Percentiles rank a stretch among this genome's conserved stretches.
phyloP scores from a whole-genome alignment of 2,329 filamentous ascomycete genomes.

The Cryoendolithus antarcticus region DNA sequence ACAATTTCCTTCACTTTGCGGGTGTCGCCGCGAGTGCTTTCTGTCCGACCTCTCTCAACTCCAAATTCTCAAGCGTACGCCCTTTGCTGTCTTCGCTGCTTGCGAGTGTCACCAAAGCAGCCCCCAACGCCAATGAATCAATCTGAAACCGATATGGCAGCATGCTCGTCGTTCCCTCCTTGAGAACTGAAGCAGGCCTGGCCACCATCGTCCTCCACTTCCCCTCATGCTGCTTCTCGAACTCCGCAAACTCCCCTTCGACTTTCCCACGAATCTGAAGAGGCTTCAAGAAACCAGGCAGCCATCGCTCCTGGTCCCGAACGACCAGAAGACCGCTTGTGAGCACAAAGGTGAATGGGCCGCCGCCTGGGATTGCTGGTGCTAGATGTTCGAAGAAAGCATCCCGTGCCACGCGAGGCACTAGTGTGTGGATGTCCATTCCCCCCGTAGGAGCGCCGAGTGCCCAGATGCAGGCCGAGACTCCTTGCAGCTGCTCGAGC shows the following conservation, averaged over 20 bases:
- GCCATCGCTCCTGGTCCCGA: constrained; percentile 19
- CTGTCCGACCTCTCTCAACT: constrained; percentile 8
- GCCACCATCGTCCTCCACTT: constrained; percentile 16
- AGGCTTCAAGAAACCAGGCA: constrained; percentile 7
- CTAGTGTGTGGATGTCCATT: constrained; percentile 23
- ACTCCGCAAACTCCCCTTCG: constrained; percentile 16
- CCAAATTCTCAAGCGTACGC: constrained; percentile 11
- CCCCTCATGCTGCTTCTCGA: constrained; percentile 11
- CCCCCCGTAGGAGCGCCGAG: constrained; percentile 15
- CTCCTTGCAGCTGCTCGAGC: constrained; percentile 25
- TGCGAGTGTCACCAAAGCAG: constrained; percentile 12
- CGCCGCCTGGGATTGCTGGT: constrained; percentile 8
- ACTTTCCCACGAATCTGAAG: constrained; percentile 10
- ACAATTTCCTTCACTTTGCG: no score
- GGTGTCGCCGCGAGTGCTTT: constrained; percentile 1
- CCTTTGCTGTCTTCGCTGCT: constrained; percentile 7
- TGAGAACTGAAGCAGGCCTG: constrained; percentile 13
- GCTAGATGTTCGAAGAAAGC: constrained; percentile 17
- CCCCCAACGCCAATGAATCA: constrained; percentile 11
- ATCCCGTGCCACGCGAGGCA: constrained; percentile 21
- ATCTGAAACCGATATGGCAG: constrained; percentile 9
- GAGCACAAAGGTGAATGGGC: constrained; percentile 29
- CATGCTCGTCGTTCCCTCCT: constrained; percentile 6
- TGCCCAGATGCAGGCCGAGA: constrained; percentile 33
- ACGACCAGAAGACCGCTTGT: constrained; percentile 23